Percentiles rank a stretch among this genome's conserved stretches.
Evolutionary conservation across 1,284 basidiomycete genomes (phyloP).

Genomic region (Coniferiporia sulphurascens): DNA sequence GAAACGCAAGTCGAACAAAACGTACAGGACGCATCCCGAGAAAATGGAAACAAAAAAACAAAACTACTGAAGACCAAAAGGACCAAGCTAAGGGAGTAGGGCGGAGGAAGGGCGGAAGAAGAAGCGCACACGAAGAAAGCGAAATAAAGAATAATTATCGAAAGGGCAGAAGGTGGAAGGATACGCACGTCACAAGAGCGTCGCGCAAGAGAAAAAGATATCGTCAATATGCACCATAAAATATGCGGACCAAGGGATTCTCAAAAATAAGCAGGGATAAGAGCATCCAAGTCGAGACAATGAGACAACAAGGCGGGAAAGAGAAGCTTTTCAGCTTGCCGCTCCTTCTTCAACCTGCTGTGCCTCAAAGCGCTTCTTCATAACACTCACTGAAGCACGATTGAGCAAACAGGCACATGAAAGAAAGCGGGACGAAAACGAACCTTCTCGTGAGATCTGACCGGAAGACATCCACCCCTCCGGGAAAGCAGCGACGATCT

Average conservation of each 20-base stretch:
- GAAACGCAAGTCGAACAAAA: background rate
- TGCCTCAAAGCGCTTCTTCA: constrained; percentile 50
- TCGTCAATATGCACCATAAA: background rate
- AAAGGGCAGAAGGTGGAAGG: background rate
- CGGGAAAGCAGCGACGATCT: constrained; percentile 73
- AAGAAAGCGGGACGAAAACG: constrained; percentile 15
- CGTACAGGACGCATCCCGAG: background rate
- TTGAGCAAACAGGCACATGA: constrained; percentile 29
- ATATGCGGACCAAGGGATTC: background rate
- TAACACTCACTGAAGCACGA: constrained; percentile 56
- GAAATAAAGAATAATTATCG: constrained; percentile 12
- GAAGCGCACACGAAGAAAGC: background rate
- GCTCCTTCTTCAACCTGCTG: constrained; percentile 17
- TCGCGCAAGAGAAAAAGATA: background rate
- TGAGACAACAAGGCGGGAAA: background rate
- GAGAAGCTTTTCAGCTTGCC: no score
- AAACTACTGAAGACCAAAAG: background rate
- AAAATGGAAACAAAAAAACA: background rate
- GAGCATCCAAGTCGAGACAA: background rate
- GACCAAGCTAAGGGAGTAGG: background rate
- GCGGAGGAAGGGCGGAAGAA: background rate
- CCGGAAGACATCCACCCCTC: constrained; percentile 63
- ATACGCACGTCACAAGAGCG: background rate
- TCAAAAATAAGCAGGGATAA: background rate
- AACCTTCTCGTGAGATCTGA: constrained; percentile 44